These are phyloP conservation scores for Phylloporus sp. DNA, from an alignment of 1,284 basidiomycete genomes.

Conservation along the genomic window DNA sequence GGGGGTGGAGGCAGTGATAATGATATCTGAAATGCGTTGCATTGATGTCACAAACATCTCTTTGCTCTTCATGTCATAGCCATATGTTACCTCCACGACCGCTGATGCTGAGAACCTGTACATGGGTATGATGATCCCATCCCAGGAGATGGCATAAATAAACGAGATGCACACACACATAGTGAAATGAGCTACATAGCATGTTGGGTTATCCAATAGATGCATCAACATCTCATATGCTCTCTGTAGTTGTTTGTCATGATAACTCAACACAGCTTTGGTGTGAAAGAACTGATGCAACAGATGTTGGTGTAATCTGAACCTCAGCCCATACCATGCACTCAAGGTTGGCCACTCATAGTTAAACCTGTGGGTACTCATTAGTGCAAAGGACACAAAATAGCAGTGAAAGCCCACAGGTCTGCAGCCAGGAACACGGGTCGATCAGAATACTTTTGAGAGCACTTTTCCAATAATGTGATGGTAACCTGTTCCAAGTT, in stretches of 20 bases:
- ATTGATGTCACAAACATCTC: no score
- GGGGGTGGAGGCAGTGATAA: no score
- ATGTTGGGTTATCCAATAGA: constrained; percentile 10
- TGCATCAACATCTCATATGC: constrained; percentile 15
- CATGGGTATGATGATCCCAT: not conserved
- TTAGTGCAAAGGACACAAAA: no score
- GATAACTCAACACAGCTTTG: constrained; percentile 15
- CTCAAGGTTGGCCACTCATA: constrained; percentile 13
- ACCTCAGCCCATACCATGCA: constrained; percentile 15
- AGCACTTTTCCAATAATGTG: no score
- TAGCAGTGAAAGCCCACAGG: no score
- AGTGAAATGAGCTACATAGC: constrained; percentile 15
- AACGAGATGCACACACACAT: no score
- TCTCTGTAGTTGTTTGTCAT: constrained; percentile 18
- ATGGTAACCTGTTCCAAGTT: no score
- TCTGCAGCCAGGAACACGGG: no score
- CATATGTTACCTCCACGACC: constrained; percentile 6
- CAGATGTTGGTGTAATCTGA: constrained; percentile 18
- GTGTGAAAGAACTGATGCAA: constrained; percentile 20
- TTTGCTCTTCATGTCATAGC: no score
- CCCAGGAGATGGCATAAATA: not conserved
- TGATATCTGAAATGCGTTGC: no score
- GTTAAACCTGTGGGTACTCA: no score
- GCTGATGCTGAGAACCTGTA: constrained; percentile 22
- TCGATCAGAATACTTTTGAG: no score